Percentiles rank a stretch among this genome's conserved stretches.
These are phyloP conservation scores for Talaromyces stipitatus DNA, from an alignment of 495 filamentous ascomycete species.

Conservation along the genomic window DNA sequence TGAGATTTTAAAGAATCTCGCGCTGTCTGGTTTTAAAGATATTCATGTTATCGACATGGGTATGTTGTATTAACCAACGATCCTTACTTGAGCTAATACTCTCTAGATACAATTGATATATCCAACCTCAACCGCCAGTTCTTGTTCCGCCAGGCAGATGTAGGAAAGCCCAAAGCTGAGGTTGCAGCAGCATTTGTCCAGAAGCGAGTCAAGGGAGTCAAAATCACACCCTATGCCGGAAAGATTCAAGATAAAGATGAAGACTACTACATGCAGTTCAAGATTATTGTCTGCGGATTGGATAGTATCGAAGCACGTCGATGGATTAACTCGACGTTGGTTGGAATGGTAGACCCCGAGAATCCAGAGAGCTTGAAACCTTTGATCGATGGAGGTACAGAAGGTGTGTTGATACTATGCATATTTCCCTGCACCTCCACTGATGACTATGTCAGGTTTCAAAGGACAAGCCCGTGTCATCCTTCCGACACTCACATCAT, in stretches of 20 bases:
- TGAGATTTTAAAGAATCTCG: constrained; percentile 94
- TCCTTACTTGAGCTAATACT: constrained; percentile 14
- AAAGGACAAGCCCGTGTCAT: constrained; percentile 96
- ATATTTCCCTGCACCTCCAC: neutral
- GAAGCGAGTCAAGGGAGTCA: constrained; percentile 78
- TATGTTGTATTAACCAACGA: constrained; percentile 16
- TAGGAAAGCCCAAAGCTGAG: constrained; percentile 90
- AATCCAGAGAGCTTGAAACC: constrained; percentile 80
- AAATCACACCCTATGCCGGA: constrained; percentile 86
- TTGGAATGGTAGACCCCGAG: constrained; percentile 78
- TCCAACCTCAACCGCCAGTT: constrained; percentile 98
- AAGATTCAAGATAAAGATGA: constrained; percentile 97
- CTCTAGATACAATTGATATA: constrained; percentile 87
- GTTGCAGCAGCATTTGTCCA: constrained; percentile 89
- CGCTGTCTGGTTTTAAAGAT: constrained; percentile 89
- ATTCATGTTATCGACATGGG: constrained; percentile 99
- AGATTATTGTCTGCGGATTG: constrained; percentile 87
- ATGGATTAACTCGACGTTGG: constrained; percentile 95
- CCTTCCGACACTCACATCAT: constrained; percentile 82
- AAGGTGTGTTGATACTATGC: constrained; percentile 45
- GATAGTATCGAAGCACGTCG: constrained; percentile 95
- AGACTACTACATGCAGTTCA: constrained; percentile 97
- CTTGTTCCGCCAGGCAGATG: constrained; percentile 85
- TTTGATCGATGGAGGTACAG: constrained; percentile 92
- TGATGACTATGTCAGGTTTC: constrained; percentile 53